phyloP scores from a whole-genome alignment of 106 monocot genomes.

The Platanthera guangdongensis region DNA sequence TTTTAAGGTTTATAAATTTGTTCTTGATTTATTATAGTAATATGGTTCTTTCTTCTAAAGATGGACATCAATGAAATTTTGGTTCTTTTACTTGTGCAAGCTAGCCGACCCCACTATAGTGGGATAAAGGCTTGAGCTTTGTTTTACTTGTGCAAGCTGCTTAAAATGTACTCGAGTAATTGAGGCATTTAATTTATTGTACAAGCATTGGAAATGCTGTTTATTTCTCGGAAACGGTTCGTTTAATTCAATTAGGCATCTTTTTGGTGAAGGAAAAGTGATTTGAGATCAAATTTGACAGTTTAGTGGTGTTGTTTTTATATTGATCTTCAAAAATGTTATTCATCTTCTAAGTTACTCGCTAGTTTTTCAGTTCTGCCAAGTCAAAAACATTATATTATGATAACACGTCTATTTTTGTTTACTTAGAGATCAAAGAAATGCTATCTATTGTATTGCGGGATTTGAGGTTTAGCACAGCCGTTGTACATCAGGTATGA shows the following conservation, averaged over 20 bases:
- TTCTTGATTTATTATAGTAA: neutral
- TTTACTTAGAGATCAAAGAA: constrained; percentile 80
- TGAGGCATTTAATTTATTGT: neutral
- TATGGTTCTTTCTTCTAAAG: neutral
- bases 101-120: neutral
- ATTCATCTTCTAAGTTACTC: neutral
- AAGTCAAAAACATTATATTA: neutral
- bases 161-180: neutral
- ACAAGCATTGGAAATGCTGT: constrained; percentile 5
- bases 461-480: constrained; percentile 73
- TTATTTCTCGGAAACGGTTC: neutral
- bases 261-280: neutral
- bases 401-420: constrained; percentile 8
- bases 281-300: neutral
- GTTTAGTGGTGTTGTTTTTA: neutral
- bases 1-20: neutral
- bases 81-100: neutral
- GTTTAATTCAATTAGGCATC: neutral
- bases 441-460: constrained; percentile 77
- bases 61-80: neutral
- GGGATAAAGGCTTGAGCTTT: neutral
- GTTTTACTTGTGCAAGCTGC: neutral
- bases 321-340: neutral
- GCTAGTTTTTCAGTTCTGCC: neutral
- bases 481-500: constrained; percentile 91